Evolutionary conservation across 345 rosid species (phyloP).

Genomic region (Hibiscus mutabilis): DNA sequence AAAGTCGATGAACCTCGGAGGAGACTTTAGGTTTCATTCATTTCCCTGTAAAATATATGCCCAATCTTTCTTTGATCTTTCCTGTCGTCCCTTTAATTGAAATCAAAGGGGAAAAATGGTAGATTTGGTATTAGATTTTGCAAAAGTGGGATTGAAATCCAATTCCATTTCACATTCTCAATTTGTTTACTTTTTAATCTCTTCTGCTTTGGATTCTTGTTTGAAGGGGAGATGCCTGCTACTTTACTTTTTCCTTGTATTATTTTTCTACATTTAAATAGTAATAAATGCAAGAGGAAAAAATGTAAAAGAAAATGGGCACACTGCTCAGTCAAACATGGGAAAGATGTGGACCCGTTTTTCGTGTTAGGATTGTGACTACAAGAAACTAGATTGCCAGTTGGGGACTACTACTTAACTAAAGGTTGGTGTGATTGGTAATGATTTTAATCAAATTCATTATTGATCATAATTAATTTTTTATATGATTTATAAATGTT

Average conservation of each 20-base stretch:
- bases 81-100: background rate
- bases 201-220: conserved; percentile 13
- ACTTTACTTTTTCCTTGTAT: conserved; percentile 3
- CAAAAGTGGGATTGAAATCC: conserved; percentile 11
- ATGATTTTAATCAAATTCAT: background rate
- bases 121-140: conserved; percentile 36
- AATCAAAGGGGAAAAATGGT: conserved; percentile 7
- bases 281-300: background rate
- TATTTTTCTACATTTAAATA: background rate
- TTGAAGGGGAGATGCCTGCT: conserved; percentile 19
- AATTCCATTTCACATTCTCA: background rate
- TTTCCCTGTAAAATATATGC: conserved; percentile 26
- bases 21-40: too few species aligned
- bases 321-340: conserved; percentile 31
- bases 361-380: conserved; percentile 60
- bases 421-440: conserved; percentile 12
- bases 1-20: background rate
- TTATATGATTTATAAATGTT: background rate
- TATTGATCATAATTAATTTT: background rate
- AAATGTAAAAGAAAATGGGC: conserved; percentile 3
- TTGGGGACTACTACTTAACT: conserved; percentile 21
- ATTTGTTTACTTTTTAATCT: background rate
- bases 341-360: conserved; percentile 28
- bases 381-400: conserved; percentile 20
- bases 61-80: background rate